A percentile compares a stretch with the other conserved stretches of the same genome.
Evolutionary conservation across 371 early-diverging fungal species (phyloP).

Genomic region (Mortierella sp.): DNA sequence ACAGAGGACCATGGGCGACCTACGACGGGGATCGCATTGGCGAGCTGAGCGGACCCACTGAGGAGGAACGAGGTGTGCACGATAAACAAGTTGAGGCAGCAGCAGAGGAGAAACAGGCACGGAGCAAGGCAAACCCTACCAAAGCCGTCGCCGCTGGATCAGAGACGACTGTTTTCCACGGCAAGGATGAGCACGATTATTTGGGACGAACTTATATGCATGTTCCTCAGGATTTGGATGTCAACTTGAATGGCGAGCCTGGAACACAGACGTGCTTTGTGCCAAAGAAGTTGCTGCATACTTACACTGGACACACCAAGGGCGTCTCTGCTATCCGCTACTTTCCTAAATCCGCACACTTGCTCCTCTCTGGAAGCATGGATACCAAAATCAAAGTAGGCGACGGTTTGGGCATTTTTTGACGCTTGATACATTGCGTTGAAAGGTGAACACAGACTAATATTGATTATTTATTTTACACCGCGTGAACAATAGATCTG

Average conservation of each 20-base stretch:
- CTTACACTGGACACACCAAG: slow-evolving; percentile 94
- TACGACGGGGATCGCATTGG: slow-evolving; percentile 87
- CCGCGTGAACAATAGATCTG: slow-evolving; percentile 74
- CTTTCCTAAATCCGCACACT: slow-evolving; percentile 92
- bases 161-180: slow-evolving; percentile 85
- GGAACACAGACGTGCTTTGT: slow-evolving; percentile 87
- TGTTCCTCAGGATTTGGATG: slow-evolving; percentile 89
- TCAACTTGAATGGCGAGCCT: slow-evolving; percentile 81
- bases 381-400: slow-evolving; percentile 91
- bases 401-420: not conserved
- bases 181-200: slow-evolving; percentile 87
- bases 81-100: slow-evolving; percentile 42
- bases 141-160: slow-evolving; percentile 62
- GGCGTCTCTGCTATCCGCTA: slow-evolving; percentile 94
- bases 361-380: slow-evolving; percentile 93
- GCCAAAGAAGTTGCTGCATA: slow-evolving; percentile 90
- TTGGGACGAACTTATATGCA: slow-evolving; percentile 96
- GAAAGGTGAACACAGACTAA: not conserved
- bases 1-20: slow-evolving; percentile 97
- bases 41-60: slow-evolving; percentile 70
- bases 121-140: slow-evolving; percentile 32
- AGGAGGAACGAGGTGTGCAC: slow-evolving; percentile 59
- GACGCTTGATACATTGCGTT: not conserved
- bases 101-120: slow-evolving; percentile 40
- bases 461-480: not conserved